Conservation (phyloP, 2,329 filamentous ascomycete species). For the Talaromyces marneffei region DNA sequence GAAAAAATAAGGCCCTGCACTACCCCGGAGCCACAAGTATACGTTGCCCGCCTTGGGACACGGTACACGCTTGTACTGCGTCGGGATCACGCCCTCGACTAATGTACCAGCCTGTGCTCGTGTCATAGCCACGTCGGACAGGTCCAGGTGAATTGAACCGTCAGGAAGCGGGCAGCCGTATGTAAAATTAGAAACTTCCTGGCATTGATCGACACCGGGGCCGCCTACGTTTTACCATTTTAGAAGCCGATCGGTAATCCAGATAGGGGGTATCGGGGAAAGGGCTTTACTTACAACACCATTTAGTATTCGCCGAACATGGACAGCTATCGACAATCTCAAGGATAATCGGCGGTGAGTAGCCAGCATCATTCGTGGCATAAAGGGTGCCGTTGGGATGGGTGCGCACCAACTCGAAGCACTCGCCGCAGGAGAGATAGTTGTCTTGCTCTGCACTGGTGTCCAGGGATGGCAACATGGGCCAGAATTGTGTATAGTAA, state of each 20-base stretch:
- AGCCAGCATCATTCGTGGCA: slow-evolving; percentile 4
- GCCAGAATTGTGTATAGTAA: slow-evolving; percentile 9
- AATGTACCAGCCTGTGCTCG: slow-evolving; percentile 3
- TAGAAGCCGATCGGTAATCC: background rate
- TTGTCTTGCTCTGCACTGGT: slow-evolving; percentile 7
- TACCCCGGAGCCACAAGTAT: slow-evolving; percentile 5
- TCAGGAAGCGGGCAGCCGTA: slow-evolving; percentile 5
- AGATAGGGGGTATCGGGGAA: background rate
- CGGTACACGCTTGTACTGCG: slow-evolving; percentile 8
- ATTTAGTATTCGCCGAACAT: slow-evolving; percentile 6
- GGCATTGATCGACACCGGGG: slow-evolving; percentile 8
- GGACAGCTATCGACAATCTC: slow-evolving; percentile 9
- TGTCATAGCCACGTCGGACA: slow-evolving; percentile 6
- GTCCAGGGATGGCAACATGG: slow-evolving; percentile 7
- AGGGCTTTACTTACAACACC: slow-evolving; percentile 3
- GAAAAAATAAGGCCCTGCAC: slow-evolving; percentile 4
- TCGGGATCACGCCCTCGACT: slow-evolving; percentile 4
- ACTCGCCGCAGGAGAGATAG: slow-evolving; percentile 8
- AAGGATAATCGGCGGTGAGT: slow-evolving; percentile 1
- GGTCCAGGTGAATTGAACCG: slow-evolving; percentile 2
- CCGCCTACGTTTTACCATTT: background rate
- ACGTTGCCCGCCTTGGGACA: slow-evolving; percentile 7
- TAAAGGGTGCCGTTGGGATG: slow-evolving; percentile 4
- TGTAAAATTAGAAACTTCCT: slow-evolving; percentile 5
- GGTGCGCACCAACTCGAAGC: slow-evolving; percentile 6